These are phyloP conservation scores for Cladorrhinum samala DNA, from an alignment of 495 filamentous ascomycete species.

Conservation along the genomic window DNA sequence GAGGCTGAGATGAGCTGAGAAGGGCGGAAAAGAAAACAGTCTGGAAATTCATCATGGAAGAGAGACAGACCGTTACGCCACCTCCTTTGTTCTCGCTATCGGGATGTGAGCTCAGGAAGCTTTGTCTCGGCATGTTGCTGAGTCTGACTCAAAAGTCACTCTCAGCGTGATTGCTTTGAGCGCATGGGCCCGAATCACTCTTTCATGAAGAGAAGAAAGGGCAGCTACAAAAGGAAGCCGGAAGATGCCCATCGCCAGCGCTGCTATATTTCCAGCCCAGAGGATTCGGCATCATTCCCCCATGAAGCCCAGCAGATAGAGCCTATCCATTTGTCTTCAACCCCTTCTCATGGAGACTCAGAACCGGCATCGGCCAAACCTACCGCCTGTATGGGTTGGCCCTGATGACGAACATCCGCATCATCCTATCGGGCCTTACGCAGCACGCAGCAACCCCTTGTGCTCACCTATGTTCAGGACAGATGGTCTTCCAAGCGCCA, in stretches of 20 bases:
- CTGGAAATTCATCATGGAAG: no score
- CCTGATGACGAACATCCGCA: conserved; percentile 11
- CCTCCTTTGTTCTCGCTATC: conserved; percentile 17
- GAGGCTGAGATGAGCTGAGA: no score
- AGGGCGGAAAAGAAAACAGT: no score
- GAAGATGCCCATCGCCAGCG: not conserved
- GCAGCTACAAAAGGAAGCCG: conserved; percentile 18
- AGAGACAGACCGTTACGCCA: conserved; percentile 5
- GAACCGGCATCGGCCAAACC: conserved; percentile 26
- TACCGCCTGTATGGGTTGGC: conserved; percentile 36
- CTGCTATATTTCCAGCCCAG: no score
- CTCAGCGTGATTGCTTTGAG: conserved; percentile 15
- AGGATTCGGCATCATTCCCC: no score
- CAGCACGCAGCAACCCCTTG: conserved; percentile 15
- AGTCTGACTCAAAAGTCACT: conserved; percentile 20
- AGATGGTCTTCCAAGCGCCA: conserved; percentile 29
- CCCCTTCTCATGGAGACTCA: conserved; percentile 21
- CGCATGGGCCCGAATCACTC: not conserved
- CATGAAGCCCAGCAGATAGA: no score
- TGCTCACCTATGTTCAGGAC: conserved; percentile 27
- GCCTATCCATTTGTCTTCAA: not conserved
- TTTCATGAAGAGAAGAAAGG: conserved; percentile 17
- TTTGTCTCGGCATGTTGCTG: conserved; percentile 22
- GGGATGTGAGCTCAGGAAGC: conserved; percentile 11
- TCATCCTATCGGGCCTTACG: conserved; percentile 13